Percentiles rank a stretch among this genome's conserved stretches.
phyloP scores from a whole-genome alignment of 768 basidiomycete genomes.

The Termitomyces sp. region DNA sequence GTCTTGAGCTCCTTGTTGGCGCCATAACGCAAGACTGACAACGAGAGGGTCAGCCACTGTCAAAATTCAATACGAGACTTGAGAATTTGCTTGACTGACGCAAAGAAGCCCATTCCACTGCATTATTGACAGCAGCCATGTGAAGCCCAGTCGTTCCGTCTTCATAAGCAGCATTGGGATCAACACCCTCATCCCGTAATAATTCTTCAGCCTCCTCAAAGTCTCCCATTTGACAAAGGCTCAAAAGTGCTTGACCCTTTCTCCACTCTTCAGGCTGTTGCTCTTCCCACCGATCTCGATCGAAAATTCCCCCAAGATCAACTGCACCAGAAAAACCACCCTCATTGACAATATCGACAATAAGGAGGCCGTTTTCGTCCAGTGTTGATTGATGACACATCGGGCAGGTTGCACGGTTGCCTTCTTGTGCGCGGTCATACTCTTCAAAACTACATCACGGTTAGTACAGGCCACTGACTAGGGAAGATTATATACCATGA shows the following conservation, averaged over 20 bases:
- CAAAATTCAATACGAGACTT: neutral
- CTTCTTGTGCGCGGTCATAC: conserved; percentile 11
- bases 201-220: conserved; percentile 12
- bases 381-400: conserved; percentile 13
- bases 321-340: conserved; percentile 13
- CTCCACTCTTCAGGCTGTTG: conserved; percentile 14
- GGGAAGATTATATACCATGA: conserved; percentile 4
- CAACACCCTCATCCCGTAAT: conserved; percentile 6
- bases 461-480: neutral
- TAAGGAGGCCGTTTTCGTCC: conserved; percentile 4
- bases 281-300: conserved; percentile 15
- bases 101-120: conserved; percentile 11
- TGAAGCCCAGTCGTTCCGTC: conserved; percentile 18
- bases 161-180: conserved; percentile 13
- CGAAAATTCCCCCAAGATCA: conserved; percentile 12
- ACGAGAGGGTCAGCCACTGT: neutral
- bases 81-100: conserved; percentile 3
- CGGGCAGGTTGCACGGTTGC: conserved; percentile 9
- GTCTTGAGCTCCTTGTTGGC: conserved; percentile 10
- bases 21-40: conserved; percentile 9
- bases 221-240: conserved; percentile 9
- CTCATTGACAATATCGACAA: conserved; percentile 12
- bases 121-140: conserved; percentile 13
- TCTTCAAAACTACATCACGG: conserved; percentile 9
- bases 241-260: conserved; percentile 9